Conservation (phyloP, 2,329 filamentous ascomycete genomes). For the Colletotrichum orchidophilum region DNA sequence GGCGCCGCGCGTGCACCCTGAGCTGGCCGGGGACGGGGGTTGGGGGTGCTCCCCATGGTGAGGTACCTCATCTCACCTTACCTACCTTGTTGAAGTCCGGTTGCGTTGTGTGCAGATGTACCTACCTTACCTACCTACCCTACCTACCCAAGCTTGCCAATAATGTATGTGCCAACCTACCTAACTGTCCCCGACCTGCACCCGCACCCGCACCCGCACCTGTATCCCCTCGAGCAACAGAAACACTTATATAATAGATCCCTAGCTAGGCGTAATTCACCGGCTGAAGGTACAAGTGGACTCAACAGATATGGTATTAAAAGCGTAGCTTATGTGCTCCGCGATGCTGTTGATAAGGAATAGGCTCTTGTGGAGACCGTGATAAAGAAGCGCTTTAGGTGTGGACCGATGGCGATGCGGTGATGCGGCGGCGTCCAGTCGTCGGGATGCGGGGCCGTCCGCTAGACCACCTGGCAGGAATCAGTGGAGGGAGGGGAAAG, state of each 20-base stretch:
- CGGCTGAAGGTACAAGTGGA: too few species aligned
- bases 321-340: not conserved
- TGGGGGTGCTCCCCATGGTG: not conserved
- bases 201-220: not conserved
- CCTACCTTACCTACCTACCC: not conserved
- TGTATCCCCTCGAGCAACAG: not conserved
- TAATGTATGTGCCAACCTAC: too few species aligned
- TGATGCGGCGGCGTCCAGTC: not conserved
- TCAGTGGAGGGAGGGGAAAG: not conserved
- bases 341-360: not conserved
- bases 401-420: not conserved
- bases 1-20: conserved; percentile 16
- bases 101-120: too few species aligned
- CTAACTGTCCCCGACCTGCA: not conserved
- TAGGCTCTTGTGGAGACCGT: not conserved
- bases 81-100: too few species aligned
- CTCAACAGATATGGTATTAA: too few species aligned
- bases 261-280: too few species aligned
- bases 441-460: not conserved
- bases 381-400: not conserved
- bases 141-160: too few species aligned
- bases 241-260: not conserved
- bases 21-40: not conserved
- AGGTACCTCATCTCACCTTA: too few species aligned
- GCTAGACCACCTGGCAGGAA: not conserved